A percentile compares a stretch with the other conserved stretches of the same genome.
Conservation (phyloP, 2,329 filamentous ascomycete genomes). For the Talaromyces marneffei region DNA sequence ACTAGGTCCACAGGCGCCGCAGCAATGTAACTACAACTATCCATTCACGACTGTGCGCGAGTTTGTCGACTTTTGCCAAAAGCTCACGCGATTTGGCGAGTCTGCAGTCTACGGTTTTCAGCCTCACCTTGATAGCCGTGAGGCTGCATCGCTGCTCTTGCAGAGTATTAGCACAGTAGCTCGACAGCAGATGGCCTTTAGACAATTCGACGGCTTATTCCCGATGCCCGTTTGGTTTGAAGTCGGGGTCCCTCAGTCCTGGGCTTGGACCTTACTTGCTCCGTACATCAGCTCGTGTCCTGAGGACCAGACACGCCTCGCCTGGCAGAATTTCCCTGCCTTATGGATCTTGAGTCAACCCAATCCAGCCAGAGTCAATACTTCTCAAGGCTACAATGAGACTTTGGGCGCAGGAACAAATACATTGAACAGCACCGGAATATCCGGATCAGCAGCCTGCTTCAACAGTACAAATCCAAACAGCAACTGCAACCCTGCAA, state of each 20-base stretch:
- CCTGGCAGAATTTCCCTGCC: slow-evolving; percentile 79
- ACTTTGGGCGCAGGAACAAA: slow-evolving; percentile 43
- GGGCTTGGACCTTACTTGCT: slow-evolving; percentile 75
- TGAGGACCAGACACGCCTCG: slow-evolving; percentile 62
- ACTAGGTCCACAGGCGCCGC: slow-evolving; percentile 61
- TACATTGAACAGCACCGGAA: slow-evolving; percentile 30
- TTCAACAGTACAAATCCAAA: slow-evolving; percentile 48
- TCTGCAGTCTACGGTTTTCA: slow-evolving; percentile 76
- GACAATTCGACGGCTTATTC: slow-evolving; percentile 72
- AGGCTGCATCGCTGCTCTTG: slow-evolving; percentile 65
- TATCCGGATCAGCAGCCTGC: slow-evolving; percentile 49
- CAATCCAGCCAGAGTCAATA: slow-evolving; percentile 63
- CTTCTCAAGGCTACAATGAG: slow-evolving; percentile 58
- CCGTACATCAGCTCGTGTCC: slow-evolving; percentile 77
- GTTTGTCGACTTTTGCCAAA: slow-evolving; percentile 78
- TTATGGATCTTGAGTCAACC: slow-evolving; percentile 69
- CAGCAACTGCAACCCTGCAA: slow-evolving; percentile 56
- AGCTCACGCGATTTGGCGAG: slow-evolving; percentile 76
- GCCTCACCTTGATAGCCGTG: slow-evolving; percentile 68
- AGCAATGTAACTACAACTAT: slow-evolving; percentile 77
- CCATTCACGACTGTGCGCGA: slow-evolving; percentile 68
- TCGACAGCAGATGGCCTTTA: slow-evolving; percentile 77
- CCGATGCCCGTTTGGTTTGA: slow-evolving; percentile 82
- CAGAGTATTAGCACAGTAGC: slow-evolving; percentile 75
- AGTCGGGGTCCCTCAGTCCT: slow-evolving; percentile 72